Percentiles rank a stretch among this genome's conserved stretches.
phyloP scores from a whole-genome alignment of 2,329 filamentous ascomycete genomes.

The Diaporthe sp. region DNA sequence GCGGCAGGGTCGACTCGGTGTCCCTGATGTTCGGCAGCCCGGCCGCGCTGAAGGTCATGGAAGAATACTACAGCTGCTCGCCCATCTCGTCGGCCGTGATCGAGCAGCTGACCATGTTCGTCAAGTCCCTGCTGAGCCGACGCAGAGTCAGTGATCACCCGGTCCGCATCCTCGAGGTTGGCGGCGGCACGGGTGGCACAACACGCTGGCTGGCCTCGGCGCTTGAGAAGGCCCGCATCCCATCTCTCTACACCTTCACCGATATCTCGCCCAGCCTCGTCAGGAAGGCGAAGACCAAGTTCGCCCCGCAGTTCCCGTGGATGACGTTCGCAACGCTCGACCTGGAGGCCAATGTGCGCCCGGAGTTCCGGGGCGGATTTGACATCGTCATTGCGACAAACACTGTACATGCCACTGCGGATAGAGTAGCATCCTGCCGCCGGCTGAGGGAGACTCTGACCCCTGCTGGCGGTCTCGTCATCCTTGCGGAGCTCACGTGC shows the following conservation, averaged over 20 bases:
- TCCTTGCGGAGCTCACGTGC: neutral
- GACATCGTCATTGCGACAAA: neutral
- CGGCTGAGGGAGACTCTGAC: neutral
- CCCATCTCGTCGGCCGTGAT: neutral
- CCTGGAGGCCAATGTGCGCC: neutral
- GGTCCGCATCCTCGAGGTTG: neutral
- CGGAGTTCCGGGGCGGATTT: neutral
- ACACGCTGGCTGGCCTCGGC: neutral
- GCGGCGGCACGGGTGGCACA: neutral
- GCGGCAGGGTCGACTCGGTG: too few relatives aligned
- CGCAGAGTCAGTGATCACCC: neutral
- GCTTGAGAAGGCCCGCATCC: neutral
- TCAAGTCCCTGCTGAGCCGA: neutral
- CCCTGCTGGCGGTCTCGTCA: neutral
- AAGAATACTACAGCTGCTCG: neutral
- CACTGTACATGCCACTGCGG: neutral
- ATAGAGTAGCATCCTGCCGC: neutral
- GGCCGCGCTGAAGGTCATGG: neutral
- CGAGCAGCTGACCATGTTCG: neutral
- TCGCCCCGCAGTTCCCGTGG: too few relatives aligned
- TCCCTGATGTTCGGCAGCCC: too few relatives aligned
- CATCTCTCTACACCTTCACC: neutral
- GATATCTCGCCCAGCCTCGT: slow-evolving; percentile 2
- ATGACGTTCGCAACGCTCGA: neutral
- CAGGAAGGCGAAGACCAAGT: too few relatives aligned